Conservation (phyloP, 345 rosid genomes). For the Kandelia obovata region DNA sequence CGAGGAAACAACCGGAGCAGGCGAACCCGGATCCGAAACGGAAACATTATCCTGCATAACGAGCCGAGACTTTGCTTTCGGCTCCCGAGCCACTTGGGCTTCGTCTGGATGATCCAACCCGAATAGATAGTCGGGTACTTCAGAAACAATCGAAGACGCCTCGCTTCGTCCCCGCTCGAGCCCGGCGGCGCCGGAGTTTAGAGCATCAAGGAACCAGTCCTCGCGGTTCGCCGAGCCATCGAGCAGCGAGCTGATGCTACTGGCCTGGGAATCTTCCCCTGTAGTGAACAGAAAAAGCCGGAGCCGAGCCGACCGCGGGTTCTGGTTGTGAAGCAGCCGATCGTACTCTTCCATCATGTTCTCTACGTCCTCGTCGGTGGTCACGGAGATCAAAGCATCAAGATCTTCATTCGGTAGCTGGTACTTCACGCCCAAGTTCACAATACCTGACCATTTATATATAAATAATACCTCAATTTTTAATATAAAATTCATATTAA, state of each 20-base stretch:
- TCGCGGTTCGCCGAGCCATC: constrained; percentile 81
- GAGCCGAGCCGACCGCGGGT: constrained; percentile 72
- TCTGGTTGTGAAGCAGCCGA: constrained; percentile 62
- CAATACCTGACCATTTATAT: constrained; percentile 38
- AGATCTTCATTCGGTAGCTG: constrained; percentile 97
- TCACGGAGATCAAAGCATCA: constrained; percentile 86
- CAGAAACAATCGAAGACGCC: constrained; percentile 80
- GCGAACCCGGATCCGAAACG: constrained; percentile 86
- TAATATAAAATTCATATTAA: too few relatives aligned
- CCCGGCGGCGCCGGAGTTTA: constrained; percentile 53
- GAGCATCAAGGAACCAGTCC: constrained; percentile 88
- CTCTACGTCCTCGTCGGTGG: constrained; percentile 90
- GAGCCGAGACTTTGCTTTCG: constrained; percentile 39
- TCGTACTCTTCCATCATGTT: constrained; percentile 99
- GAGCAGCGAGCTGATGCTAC: constrained; percentile 82
- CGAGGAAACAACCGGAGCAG: constrained; percentile 63
- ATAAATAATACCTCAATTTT: background rate
- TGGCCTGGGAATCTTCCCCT: constrained; percentile 58
- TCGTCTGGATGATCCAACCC: constrained; percentile 82
- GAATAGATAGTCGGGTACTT: constrained; percentile 84
- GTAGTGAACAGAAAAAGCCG: constrained; percentile 68
- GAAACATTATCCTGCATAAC: constrained; percentile 52
- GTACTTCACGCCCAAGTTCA: constrained; percentile 70
- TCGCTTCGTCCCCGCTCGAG: constrained; percentile 81
- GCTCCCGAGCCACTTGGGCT: constrained; percentile 41